phyloP scores from a whole-genome alignment of 208 protist genomes.

The Trypanosoma rangeli region DNA sequence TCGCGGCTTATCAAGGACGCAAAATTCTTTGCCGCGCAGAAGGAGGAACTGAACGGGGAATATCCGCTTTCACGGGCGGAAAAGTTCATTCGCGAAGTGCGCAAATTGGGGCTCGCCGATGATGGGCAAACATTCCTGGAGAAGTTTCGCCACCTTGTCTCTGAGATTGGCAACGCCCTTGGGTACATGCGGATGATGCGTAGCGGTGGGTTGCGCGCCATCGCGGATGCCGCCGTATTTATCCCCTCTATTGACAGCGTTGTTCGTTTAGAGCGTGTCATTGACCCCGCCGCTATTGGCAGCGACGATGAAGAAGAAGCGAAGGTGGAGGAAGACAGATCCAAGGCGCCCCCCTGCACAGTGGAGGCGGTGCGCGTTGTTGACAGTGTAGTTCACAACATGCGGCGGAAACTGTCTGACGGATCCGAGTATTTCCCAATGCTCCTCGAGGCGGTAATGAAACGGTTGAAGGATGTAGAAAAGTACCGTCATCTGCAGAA shows the following conservation, averaged over 20 bases:
- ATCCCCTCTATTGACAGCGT: slow-evolving; percentile 84
- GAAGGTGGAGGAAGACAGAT: slow-evolving; percentile 12
- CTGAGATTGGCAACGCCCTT: slow-evolving; percentile 98
- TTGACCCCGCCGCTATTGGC: slow-evolving; percentile 29
- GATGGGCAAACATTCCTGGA: slow-evolving; percentile 90
- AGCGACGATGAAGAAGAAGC: slow-evolving; percentile 28
- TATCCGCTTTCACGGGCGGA: slow-evolving; percentile 92
- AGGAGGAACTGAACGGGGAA: slow-evolving; percentile 57
- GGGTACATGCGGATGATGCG: slow-evolving; percentile 97
- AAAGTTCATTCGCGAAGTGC: slow-evolving; percentile 93
- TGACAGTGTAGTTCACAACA: slow-evolving; percentile 71
- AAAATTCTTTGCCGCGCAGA: slow-evolving; percentile 63
- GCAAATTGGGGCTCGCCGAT: slow-evolving; percentile 82
- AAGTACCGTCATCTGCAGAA: slow-evolving; percentile 89
- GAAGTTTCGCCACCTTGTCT: slow-evolving; percentile 94
- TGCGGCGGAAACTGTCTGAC: slow-evolving; percentile 89
- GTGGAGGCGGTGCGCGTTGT: slow-evolving; percentile 67
- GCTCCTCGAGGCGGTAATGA: slow-evolving; percentile 92
- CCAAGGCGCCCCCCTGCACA: slow-evolving; percentile 30
- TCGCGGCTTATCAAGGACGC: slow-evolving; percentile 74
- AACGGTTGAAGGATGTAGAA: slow-evolving; percentile 41
- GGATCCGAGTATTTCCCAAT: slow-evolving; percentile 96
- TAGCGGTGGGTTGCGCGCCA: slow-evolving; percentile 85
- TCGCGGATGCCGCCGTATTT: slow-evolving; percentile 90
- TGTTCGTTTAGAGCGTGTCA: slow-evolving; percentile 50